Conservation (phyloP, 2,329 filamentous ascomycete species). For the Balansia obtecta region DNA sequence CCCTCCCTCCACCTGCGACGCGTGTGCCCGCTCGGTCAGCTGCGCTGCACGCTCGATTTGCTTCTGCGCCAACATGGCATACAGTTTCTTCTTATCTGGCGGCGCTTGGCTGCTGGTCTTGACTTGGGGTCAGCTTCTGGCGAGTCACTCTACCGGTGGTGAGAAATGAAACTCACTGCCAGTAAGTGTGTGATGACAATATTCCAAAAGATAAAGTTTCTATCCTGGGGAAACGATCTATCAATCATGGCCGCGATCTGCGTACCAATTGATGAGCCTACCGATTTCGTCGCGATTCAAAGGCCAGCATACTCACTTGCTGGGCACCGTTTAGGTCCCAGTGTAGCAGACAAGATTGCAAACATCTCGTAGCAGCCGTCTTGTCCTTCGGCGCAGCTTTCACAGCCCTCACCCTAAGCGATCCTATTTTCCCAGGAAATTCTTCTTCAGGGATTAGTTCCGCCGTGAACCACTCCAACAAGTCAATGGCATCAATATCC, state of each 20-base stretch:
- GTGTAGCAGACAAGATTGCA: slow-evolving; percentile 39
- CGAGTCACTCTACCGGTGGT: neutral
- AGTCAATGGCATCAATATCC: slow-evolving; percentile 38
- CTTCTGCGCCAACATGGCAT: slow-evolving; percentile 36
- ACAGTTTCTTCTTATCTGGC: slow-evolving; percentile 37
- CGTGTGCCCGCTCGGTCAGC: slow-evolving; percentile 24
- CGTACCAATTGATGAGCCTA: neutral
- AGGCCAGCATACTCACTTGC: slow-evolving; percentile 27
- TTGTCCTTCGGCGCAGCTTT: slow-evolving; percentile 40
- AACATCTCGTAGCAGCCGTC: slow-evolving; percentile 27
- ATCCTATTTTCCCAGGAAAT: slow-evolving; percentile 35
- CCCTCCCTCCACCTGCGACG: slow-evolving; percentile 9
- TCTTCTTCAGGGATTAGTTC: slow-evolving; percentile 25
- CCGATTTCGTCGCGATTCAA: neutral
- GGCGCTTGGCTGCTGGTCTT: slow-evolving; percentile 35
- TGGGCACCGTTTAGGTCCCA: slow-evolving; percentile 46
- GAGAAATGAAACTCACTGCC: slow-evolving; percentile 27
- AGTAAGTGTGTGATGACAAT: slow-evolving; percentile 41
- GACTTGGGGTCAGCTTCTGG: neutral
- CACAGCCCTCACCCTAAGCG: slow-evolving; percentile 35
- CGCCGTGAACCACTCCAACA: slow-evolving; percentile 42
- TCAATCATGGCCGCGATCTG: slow-evolving; percentile 44
- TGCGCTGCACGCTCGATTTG: slow-evolving; percentile 39
- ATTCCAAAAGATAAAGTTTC: slow-evolving; percentile 40
- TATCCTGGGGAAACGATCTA: slow-evolving; percentile 35